These are phyloP conservation scores for Gossypium gossypioides DNA, from an alignment of 441 rosid genomes.

Conservation along the genomic window DNA sequence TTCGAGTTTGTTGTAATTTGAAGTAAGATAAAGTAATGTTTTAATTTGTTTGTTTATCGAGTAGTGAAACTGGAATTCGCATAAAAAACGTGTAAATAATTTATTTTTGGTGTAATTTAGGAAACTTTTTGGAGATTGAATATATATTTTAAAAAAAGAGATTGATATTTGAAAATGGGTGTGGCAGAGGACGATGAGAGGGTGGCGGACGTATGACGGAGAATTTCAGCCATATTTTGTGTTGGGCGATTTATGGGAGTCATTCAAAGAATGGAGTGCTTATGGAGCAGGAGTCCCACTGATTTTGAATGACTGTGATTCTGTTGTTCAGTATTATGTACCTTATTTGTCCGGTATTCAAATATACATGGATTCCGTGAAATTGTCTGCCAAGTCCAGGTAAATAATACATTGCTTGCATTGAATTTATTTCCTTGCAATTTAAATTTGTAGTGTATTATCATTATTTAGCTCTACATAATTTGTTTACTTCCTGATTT, in stretches of 20 bases:
- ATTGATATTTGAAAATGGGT: not conserved
- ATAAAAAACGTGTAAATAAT: not conserved
- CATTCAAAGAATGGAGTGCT: constrained; percentile 42
- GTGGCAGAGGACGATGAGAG: constrained; percentile 26
- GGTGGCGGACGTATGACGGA: constrained; percentile 29
- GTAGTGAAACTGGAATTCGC: not conserved
- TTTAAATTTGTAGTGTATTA: not conserved
- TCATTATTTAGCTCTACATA: no score
- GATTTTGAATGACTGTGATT: constrained; percentile 27
- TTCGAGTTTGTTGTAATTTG: not conserved
- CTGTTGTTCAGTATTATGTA: constrained; percentile 38
- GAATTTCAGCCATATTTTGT: constrained; percentile 31
- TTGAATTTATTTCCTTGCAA: not conserved
- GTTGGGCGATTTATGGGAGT: constrained; percentile 33
- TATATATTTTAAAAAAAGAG: not conserved
- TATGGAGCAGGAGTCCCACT: constrained; percentile 43
- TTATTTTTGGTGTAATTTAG: not conserved
- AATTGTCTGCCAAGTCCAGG: not conserved
- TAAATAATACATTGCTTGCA: not conserved
- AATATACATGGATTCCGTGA: constrained; percentile 16
- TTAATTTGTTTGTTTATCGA: not conserved
- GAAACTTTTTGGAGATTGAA: not conserved
- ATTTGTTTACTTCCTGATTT: no score
- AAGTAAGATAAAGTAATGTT: not conserved
- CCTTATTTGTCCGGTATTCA: constrained; percentile 44